Evolutionary conservation across 73 alveolate species (phyloP).

Genomic region (Tetrahymena thermophila): DNA sequence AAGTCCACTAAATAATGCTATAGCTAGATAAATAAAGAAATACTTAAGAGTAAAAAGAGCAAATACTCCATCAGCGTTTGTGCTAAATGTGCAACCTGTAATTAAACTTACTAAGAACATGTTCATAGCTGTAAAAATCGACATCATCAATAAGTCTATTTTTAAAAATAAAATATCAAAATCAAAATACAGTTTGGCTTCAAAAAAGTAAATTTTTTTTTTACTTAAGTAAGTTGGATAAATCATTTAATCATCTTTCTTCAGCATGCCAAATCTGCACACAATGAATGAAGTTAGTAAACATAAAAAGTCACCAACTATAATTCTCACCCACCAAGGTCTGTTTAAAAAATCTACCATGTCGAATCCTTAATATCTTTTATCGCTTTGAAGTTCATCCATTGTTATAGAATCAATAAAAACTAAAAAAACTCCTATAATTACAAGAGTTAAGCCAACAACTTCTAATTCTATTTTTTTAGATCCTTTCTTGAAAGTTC

Average conservation of each 20-base stretch:
- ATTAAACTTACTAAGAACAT: not conserved
- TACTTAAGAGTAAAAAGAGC: not conserved
- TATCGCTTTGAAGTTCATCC: not conserved
- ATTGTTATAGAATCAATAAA: not conserved
- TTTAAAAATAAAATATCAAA: not conserved
- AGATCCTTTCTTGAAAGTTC: not conserved
- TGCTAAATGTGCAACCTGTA: not conserved
- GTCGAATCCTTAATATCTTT: not conserved
- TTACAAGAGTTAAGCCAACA: not conserved
- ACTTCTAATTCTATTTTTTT: not conserved
- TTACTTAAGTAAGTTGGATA: not conserved
- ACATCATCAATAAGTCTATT: not conserved
- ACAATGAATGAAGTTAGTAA: not conserved
- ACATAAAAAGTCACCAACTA: not conserved
- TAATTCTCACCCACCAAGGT: not conserved
- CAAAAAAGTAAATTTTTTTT: not conserved
- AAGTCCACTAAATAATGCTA: conserved; percentile 3
- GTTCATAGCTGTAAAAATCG: not conserved
- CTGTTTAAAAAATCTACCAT: not conserved
- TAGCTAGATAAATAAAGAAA: not conserved
- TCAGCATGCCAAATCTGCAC: not conserved
- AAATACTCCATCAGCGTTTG: not conserved
- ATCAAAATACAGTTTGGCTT: not conserved
- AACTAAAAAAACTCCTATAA: not conserved
- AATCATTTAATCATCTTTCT: not conserved